These are phyloP conservation scores for Penicillium turbatum DNA, from an alignment of 495 filamentous ascomycete genomes.

Conservation along the genomic window DNA sequence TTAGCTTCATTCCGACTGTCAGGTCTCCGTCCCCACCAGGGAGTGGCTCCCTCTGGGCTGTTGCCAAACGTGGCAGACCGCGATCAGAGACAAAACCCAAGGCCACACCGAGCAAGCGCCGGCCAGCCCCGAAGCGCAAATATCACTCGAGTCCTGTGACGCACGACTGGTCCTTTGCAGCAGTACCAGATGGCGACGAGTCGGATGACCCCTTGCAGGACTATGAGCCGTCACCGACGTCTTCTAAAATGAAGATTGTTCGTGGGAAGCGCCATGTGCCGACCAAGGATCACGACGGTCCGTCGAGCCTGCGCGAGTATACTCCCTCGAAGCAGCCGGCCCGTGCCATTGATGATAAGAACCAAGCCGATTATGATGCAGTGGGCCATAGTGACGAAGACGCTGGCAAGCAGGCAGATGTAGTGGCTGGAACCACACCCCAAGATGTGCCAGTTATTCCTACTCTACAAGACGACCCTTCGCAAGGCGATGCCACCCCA, in stretches of 20 bases:
- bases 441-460: background rate
- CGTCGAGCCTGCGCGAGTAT: background rate
- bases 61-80: slow-evolving; percentile 24
- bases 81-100: slow-evolving; percentile 24
- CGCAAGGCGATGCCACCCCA: too few species aligned
- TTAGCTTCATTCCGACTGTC: slow-evolving; percentile 10
- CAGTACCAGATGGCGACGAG: slow-evolving; percentile 35
- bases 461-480: background rate
- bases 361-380: background rate
- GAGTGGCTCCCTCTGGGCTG: slow-evolving; percentile 38
- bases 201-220: slow-evolving; percentile 49
- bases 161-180: slow-evolving; percentile 44
- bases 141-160: slow-evolving; percentile 34
- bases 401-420: background rate
- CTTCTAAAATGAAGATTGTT: slow-evolving; percentile 19
- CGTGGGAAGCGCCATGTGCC: slow-evolving; percentile 20
- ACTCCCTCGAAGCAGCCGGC: background rate
- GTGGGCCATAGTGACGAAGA: background rate
- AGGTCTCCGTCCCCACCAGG: slow-evolving; percentile 36
- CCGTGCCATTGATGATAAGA: background rate
- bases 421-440: background rate
- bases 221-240: slow-evolving; percentile 32
- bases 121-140: slow-evolving; percentile 26
- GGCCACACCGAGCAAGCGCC: slow-evolving; percentile 19
- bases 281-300: background rate